These are phyloP conservation scores for Torulaspora pretoriensis DNA, from an alignment of 1,139 yeast genomes.

Conservation along the genomic window DNA sequence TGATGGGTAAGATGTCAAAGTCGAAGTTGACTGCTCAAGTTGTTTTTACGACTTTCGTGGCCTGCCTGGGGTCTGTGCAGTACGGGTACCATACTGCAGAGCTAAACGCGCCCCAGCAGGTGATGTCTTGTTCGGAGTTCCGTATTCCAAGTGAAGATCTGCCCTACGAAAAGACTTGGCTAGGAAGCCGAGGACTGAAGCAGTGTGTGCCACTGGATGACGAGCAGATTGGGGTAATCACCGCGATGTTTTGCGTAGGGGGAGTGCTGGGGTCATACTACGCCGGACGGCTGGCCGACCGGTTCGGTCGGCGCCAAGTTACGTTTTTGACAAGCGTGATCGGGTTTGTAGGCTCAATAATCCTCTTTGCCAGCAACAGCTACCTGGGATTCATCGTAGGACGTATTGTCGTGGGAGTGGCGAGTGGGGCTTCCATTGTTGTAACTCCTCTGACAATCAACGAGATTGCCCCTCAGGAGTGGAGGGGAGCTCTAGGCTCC, in stretches of 20 bases:
- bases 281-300: constrained; percentile 68
- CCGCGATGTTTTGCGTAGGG: constrained; percentile 81
- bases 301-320: constrained; percentile 58
- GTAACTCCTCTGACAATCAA: constrained; percentile 76
- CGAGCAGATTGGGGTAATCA: constrained; percentile 70
- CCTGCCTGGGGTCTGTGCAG: constrained; percentile 73
- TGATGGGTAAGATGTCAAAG: not conserved
- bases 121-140: constrained; percentile 47
- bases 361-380: constrained; percentile 52
- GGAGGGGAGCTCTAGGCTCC: constrained; percentile 77
- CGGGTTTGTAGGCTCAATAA: constrained; percentile 62
- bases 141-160: constrained; percentile 18
- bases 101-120: constrained; percentile 73
- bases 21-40: constrained; percentile 23
- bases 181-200: constrained; percentile 31
- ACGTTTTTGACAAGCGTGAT: constrained; percentile 53
- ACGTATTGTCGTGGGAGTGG: constrained; percentile 72
- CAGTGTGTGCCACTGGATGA: constrained; percentile 61
- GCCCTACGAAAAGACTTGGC: constrained; percentile 30
- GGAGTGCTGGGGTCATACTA: constrained; percentile 75
- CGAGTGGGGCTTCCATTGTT: constrained; percentile 84
- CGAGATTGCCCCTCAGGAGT: constrained; percentile 66
- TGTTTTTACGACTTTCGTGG: constrained; percentile 40
- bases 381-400: constrained; percentile 55
- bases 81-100: constrained; percentile 91